Evolutionary conservation across 192 early-diverging fungal genomes (phyloP).

Genomic region (Mortierella claussenii): DNA sequence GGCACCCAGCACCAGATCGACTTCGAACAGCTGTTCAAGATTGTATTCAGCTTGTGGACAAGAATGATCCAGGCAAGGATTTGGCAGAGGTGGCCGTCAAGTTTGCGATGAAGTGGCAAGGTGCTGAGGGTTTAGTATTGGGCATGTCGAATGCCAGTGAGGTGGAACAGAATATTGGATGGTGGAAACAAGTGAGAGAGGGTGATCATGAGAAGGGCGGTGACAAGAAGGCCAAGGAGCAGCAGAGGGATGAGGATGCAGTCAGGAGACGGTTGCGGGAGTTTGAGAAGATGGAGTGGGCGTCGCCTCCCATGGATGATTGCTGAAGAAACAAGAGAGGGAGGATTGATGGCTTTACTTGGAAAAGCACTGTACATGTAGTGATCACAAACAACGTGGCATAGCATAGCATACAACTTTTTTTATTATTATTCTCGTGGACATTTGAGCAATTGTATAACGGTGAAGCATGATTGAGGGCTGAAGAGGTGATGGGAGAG

Average conservation of each 20-base stretch:
- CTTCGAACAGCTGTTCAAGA: conserved; percentile 61
- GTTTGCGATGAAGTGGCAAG: conserved; percentile 55
- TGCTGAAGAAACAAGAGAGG: not conserved
- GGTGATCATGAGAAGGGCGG: not conserved
- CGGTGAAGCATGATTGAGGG: not conserved
- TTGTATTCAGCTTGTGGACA: conserved; percentile 55
- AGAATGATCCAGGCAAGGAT: conserved; percentile 54
- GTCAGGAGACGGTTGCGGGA: conserved; percentile 50
- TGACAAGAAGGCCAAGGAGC: conserved; percentile 26
- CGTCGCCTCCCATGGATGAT: conserved; percentile 48
- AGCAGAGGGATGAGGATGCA: conserved; percentile 38
- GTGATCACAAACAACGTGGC: no score
- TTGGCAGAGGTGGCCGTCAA: conserved; percentile 64
- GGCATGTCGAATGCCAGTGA: conserved; percentile 59
- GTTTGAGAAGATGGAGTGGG: conserved; percentile 59
- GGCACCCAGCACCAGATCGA: conserved; percentile 74
- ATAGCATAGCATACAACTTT: no score
- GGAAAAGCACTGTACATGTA: no score
- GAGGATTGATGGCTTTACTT: not conserved
- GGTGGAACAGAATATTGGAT: conserved; percentile 55
- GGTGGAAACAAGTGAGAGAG: conserved; percentile 37
- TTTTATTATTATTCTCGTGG: no score
- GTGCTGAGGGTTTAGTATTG: conserved; percentile 58
- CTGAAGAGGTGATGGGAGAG: not conserved
- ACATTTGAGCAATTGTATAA: not conserved